Evolutionary conservation across 192 early-diverging fungal genomes (phyloP).

Genomic region (Coemansia sp.): DNA sequence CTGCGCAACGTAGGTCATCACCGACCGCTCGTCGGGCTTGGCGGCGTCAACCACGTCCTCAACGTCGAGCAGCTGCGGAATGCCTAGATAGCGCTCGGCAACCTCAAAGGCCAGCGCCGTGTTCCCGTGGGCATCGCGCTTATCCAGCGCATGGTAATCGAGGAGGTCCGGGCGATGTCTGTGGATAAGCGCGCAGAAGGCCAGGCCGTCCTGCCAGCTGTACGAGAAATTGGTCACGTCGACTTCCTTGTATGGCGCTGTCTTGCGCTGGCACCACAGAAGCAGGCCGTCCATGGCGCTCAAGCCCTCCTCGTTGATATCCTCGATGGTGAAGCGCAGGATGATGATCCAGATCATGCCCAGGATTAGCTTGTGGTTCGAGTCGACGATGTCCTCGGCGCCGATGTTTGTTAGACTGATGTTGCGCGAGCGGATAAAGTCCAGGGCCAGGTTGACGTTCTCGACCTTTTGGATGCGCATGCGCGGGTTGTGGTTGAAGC

Average conservation of each 20-base stretch:
- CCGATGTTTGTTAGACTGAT: conserved; percentile 95
- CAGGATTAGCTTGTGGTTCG: conserved; percentile 86
- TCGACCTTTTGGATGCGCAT: conserved; percentile 95
- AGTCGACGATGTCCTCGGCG: conserved; percentile 95
- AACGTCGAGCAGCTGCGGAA: conserved; percentile 91
- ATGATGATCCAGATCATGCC: conserved; percentile 98
- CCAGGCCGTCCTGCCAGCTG: conserved; percentile 92
- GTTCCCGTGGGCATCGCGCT: conserved; percentile 78
- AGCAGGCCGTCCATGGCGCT: conserved; percentile 95
- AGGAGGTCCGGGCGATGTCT: conserved; percentile 93
- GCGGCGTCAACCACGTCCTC: conserved; percentile 91
- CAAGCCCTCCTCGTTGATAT: conserved; percentile 91
- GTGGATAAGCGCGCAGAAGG: conserved; percentile 96
- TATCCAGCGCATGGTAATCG: conserved; percentile 84
- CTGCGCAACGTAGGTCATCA: conserved; percentile 98
- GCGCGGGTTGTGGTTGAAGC: conserved; percentile 83
- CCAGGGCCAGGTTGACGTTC: conserved; percentile 91
- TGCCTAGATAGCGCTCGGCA: conserved; percentile 84
- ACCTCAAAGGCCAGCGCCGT: conserved; percentile 92
- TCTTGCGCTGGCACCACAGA: conserved; percentile 96
- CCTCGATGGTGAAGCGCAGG: conserved; percentile 93
- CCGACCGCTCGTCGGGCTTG: conserved; percentile 94
- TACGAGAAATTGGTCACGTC: conserved; percentile 88
- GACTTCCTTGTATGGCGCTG: conserved; percentile 79
- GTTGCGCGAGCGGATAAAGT: conserved; percentile 84